These are phyloP conservation scores for Dissophora globulifera DNA, from an alignment of 192 early-diverging fungal species.

Conservation along the genomic window DNA sequence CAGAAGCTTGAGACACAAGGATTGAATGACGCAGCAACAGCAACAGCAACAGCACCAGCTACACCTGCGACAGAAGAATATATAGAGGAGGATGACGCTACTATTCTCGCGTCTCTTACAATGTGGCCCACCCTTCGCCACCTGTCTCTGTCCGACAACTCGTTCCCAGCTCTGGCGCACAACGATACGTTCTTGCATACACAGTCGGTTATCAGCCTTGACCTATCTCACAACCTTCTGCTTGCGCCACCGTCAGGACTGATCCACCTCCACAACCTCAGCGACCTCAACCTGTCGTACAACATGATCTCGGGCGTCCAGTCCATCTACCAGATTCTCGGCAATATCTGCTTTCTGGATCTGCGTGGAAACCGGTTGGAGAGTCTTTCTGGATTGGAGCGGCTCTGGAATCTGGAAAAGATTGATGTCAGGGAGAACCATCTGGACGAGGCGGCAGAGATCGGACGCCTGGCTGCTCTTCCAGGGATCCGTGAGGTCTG, in stretches of 20 bases:
- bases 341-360: slow-evolving; percentile 63
- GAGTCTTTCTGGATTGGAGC: slow-evolving; percentile 62
- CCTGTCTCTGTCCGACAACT: slow-evolving; percentile 63
- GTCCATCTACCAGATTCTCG: slow-evolving; percentile 62
- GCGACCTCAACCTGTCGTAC: slow-evolving; percentile 60
- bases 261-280: slow-evolving; percentile 58
- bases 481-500: slow-evolving; percentile 63
- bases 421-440: slow-evolving; percentile 66
- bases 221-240: slow-evolving; percentile 64
- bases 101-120: slow-evolving; percentile 30
- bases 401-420: slow-evolving; percentile 65
- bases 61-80: not conserved
- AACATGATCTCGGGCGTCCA: slow-evolving; percentile 67
- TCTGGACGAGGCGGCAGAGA: slow-evolving; percentile 60
- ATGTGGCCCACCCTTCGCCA: slow-evolving; percentile 56
- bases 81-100: slow-evolving; percentile 13
- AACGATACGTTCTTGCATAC: slow-evolving; percentile 53
- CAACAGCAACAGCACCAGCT: not conserved
- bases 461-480: slow-evolving; percentile 59
- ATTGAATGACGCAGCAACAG: not conserved
- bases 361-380: slow-evolving; percentile 63
- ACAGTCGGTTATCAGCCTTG: slow-evolving; percentile 55
- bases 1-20: not conserved
- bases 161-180: slow-evolving; percentile 51
- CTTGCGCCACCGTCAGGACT: slow-evolving; percentile 59